Evolutionary conservation across 2,329 filamentous ascomycete species (phyloP), one percentile per base, ranked within the genome.

Genomic region (Fusarium napiforme): DNA sequence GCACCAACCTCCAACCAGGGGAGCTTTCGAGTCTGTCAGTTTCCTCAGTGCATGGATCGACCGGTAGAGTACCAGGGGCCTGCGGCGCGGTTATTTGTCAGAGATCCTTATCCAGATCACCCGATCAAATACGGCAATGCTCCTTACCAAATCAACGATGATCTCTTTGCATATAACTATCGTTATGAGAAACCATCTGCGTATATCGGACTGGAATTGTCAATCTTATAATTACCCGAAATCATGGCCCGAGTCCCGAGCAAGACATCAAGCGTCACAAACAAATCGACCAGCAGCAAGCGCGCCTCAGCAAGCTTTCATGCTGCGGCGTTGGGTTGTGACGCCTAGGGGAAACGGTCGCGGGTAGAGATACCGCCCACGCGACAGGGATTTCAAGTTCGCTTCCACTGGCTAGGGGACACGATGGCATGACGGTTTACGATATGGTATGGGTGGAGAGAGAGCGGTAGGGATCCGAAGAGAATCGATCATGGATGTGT

Each of bases 401-500:
- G 69, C 72, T 76, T 71, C 74, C 74, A 72, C 57, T 67, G 71
- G 62, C 46, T 57, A 70, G 64, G 66, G 70, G 73, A 67, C 60
- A 75, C 55, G 59, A 71, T 70, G 57, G 58, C 63, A 72, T 55
- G 62, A 69, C 59, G 64, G 69, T 72, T 76, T 76, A 65, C 73
- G 71, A 73, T 63, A 73, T 64, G 66, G 69, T 73, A 72, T 58
- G 62, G 64, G 64, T 76, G 74, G 67, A 49, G 67, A 64, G 59
- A 43, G 60, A 67, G 36, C 56, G 60, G 64, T 62, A 68, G 63
- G 75, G 75, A 73, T 74, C 75, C 60, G 64, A 68, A 63, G 61
- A 72, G 67, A 69, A 74, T 75, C 59, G 75, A 75, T 77, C 74
- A 76, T 71, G 73, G 75, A 72, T 73, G 72, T 49, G 73, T 67